These are phyloP conservation scores for Wickerhamiella allomyrinae DNA, from an alignment of 805 yeast species.

Conservation along the genomic window DNA sequence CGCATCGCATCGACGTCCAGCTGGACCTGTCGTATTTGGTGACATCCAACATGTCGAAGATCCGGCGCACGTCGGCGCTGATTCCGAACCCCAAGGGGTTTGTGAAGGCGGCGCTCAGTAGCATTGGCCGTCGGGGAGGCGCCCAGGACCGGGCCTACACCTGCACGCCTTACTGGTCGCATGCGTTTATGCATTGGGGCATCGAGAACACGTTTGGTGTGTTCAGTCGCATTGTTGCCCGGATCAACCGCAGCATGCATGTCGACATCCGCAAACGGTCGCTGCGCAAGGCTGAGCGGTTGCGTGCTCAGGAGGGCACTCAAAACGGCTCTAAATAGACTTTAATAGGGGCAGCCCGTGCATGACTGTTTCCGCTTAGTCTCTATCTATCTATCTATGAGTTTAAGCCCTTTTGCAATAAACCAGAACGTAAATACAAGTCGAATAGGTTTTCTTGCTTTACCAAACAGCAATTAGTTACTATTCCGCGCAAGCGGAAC, in stretches of 20 bases:
- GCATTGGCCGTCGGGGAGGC: slow-evolving; percentile 75
- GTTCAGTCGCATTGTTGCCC: slow-evolving; percentile 54
- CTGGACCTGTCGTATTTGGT: slow-evolving; percentile 77
- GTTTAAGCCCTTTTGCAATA: too few species aligned
- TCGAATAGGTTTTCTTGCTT: too few species aligned
- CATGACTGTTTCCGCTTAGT: too few species aligned
- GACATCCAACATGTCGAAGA: slow-evolving; percentile 90
- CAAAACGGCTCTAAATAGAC: too few species aligned
- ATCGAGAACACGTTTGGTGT: slow-evolving; percentile 74
- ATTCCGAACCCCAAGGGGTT: slow-evolving; percentile 76
- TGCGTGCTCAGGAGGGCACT: too few species aligned
- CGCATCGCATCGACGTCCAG: slow-evolving; percentile 68
- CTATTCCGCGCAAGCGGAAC: too few species aligned
- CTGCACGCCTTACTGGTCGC: slow-evolving; percentile 83
- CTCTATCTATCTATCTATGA: too few species aligned
- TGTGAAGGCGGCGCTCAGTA: slow-evolving; percentile 54
- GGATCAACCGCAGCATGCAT: slow-evolving; percentile 64
- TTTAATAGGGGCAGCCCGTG: too few species aligned
- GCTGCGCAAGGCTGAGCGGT: slow-evolving; percentile 38
- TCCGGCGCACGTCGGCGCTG: slow-evolving; percentile 54
- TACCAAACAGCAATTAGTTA: too few species aligned
- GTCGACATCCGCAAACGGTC: slow-evolving; percentile 69
- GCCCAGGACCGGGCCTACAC: slow-evolving; percentile 86
- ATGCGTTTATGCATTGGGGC: slow-evolving; percentile 76
- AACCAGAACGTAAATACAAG: too few species aligned